A percentile compares a stretch with the other conserved stretches of the same genome.
Evolutionary conservation across 805 yeast genomes (phyloP).

Genomic region (Clavispora asparagi): DNA sequence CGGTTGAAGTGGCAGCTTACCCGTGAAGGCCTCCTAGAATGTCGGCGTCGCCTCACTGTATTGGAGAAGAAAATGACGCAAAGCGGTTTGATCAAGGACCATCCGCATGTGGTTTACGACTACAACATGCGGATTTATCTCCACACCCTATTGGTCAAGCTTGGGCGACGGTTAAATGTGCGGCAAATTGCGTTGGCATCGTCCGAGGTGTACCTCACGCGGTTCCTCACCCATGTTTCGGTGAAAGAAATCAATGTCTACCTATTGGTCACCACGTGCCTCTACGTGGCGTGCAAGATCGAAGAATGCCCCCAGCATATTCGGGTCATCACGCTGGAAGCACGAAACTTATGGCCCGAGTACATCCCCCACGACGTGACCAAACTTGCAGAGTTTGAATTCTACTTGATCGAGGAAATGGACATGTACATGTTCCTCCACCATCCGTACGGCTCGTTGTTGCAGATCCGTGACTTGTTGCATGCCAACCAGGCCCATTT

Average conservation of each 20-base stretch:
- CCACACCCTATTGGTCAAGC: conserved; percentile 65
- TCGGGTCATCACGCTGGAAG: conserved; percentile 74
- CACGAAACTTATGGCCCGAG: conserved; percentile 91
- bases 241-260: conserved; percentile 80
- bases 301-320: conserved; percentile 97
- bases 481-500: conserved; percentile 20
- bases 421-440: conserved; percentile 65
- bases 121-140: conserved; percentile 69
- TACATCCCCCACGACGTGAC: conserved; percentile 88
- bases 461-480: conserved; percentile 46
- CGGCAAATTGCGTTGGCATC: conserved; percentile 85
- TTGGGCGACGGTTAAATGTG: conserved; percentile 73
- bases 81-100: conserved; percentile 37
- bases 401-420: conserved; percentile 85
- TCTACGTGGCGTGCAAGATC: conserved; percentile 87
- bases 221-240: conserved; percentile 70
- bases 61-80: conserved; percentile 41
- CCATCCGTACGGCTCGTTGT: conserved; percentile 66
- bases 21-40: conserved; percentile 48
- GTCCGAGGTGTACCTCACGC: conserved; percentile 77
- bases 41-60: conserved; percentile 36
- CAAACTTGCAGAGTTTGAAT: conserved; percentile 91
- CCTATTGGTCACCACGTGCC: conserved; percentile 73
- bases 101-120: conserved; percentile 47
- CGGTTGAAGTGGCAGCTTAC: conserved; percentile 77